These are phyloP conservation scores for Teunomyces cretensis DNA, from an alignment of 805 yeast genomes.

Conservation along the genomic window DNA sequence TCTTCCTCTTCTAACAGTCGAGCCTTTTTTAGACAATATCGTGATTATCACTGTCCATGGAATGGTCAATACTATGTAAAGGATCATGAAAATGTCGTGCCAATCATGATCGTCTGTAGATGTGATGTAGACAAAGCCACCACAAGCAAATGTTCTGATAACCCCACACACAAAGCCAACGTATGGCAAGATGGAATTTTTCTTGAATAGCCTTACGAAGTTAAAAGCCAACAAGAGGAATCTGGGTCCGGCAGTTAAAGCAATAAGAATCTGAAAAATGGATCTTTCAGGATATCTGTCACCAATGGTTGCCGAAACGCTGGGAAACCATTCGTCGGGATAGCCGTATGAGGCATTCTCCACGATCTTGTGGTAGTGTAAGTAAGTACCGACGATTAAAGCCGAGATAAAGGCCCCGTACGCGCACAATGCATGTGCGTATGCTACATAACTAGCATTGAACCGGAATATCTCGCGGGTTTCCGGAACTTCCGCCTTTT, in stretches of 20 bases:
- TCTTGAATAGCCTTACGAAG: slow-evolving; percentile 46
- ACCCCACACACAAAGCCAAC: slow-evolving; percentile 62
- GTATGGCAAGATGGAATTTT: slow-evolving; percentile 35
- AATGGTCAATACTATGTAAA: slow-evolving; percentile 80
- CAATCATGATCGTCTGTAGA: slow-evolving; percentile 96
- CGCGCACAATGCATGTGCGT: slow-evolving; percentile 73
- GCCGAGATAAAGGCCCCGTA: slow-evolving; percentile 75
- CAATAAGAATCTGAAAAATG: slow-evolving; percentile 86
- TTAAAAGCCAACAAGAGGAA: slow-evolving; percentile 60
- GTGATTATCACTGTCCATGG: slow-evolving; percentile 84
- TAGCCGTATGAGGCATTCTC: slow-evolving; percentile 82
- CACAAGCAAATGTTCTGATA: slow-evolving; percentile 90
- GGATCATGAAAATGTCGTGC: slow-evolving; percentile 94
- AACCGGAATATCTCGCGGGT: slow-evolving; percentile 23
- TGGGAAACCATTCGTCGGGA: slow-evolving; percentile 98
- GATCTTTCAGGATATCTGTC: slow-evolving; percentile 96
- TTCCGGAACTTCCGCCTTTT: not conserved
- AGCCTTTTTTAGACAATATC: slow-evolving; percentile 43
- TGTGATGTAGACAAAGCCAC: slow-evolving; percentile 98
- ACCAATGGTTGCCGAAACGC: slow-evolving; percentile 95
- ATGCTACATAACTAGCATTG: slow-evolving; percentile 67
- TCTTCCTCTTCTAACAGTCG: slow-evolving; percentile 52
- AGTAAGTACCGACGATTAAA: slow-evolving; percentile 64
- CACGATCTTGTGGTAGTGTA: slow-evolving; percentile 88
- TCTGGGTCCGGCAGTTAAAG: slow-evolving; percentile 91